Evolutionary conservation across 192 early-diverging fungal species (phyloP).

Genomic region (Gonapodya sp.): DNA sequence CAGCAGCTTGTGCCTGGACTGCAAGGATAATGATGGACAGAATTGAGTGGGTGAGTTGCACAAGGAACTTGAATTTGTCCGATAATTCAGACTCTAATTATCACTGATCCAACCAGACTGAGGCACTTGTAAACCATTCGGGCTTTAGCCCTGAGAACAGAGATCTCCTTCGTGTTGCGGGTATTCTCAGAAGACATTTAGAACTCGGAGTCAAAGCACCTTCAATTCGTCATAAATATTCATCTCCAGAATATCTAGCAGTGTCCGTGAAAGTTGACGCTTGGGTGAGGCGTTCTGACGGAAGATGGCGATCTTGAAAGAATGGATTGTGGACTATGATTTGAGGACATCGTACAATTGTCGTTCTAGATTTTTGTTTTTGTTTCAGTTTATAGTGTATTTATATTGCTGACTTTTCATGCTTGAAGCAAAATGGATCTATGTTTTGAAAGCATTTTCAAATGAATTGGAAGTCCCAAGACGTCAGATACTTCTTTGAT

Average conservation of each 20-base stretch:
- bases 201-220: not conserved
- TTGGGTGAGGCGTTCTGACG: not conserved
- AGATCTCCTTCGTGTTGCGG: not conserved
- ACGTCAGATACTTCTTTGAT: constrained; percentile 54
- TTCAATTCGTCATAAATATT: not conserved
- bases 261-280: not conserved
- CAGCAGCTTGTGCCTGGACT: not conserved
- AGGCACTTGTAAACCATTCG: not conserved
- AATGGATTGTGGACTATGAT: not conserved
- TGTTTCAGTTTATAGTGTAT: not conserved
- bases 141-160: not conserved
- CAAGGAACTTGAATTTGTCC: not conserved
- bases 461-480: constrained; percentile 76
- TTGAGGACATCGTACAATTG: not conserved
- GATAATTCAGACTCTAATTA: not conserved
- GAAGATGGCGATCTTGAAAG: too few relatives aligned
- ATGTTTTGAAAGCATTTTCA: constrained; percentile 3
- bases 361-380: not conserved
- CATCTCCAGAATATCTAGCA: not conserved
- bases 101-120: not conserved
- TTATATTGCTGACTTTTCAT: too few relatives aligned
- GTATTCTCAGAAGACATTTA: not conserved
- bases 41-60: not conserved
- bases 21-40: not conserved
- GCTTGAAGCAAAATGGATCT: too few relatives aligned